Percentiles rank a stretch among this genome's conserved stretches.
phyloP scores from a whole-genome alignment of 495 filamentous ascomycete genomes.

The Annulohypoxylon bovei region DNA sequence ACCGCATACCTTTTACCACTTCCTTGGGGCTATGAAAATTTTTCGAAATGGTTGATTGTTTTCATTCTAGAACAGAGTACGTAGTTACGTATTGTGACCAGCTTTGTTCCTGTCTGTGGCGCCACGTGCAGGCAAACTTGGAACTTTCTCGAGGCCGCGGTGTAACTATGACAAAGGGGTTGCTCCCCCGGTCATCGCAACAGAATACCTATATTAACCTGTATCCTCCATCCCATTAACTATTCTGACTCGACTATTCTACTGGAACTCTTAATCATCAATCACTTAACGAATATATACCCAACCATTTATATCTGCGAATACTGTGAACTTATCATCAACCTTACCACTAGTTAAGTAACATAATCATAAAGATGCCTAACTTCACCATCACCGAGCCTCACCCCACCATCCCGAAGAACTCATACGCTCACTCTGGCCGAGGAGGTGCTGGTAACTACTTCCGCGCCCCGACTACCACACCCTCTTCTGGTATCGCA shows the following conservation, averaged over 20 bases:
- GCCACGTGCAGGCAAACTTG: constrained; percentile 29
- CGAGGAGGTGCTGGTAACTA: constrained; percentile 91
- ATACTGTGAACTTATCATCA: constrained; percentile 20
- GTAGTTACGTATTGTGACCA: constrained; percentile 37
- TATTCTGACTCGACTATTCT: constrained; percentile 7
- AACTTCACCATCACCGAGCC: constrained; percentile 80
- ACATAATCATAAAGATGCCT: constrained; percentile 48
- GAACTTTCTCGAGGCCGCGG: constrained; percentile 33
- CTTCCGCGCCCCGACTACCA: constrained; percentile 73
- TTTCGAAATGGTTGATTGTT: constrained; percentile 26
- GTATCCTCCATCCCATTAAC: constrained; percentile 16
- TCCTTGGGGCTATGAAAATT: constrained; percentile 28
- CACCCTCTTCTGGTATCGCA: constrained; percentile 53
- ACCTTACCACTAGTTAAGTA: constrained; percentile 28
- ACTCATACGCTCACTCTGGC: constrained; percentile 76
- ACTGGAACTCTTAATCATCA: constrained; percentile 20
- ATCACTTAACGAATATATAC: constrained; percentile 1
- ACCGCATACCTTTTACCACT: constrained; percentile 27
- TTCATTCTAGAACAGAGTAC: constrained; percentile 17
- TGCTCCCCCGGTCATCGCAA: constrained; percentile 33
- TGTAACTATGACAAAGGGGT: constrained; percentile 48
- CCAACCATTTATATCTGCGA: neutral
- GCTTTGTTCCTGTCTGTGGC: constrained; percentile 20
- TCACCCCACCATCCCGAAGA: constrained; percentile 74
- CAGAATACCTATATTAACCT: constrained; percentile 41